Evolutionary conservation across 306 rosid species (phyloP).

Genomic region (Senna siamea): DNA sequence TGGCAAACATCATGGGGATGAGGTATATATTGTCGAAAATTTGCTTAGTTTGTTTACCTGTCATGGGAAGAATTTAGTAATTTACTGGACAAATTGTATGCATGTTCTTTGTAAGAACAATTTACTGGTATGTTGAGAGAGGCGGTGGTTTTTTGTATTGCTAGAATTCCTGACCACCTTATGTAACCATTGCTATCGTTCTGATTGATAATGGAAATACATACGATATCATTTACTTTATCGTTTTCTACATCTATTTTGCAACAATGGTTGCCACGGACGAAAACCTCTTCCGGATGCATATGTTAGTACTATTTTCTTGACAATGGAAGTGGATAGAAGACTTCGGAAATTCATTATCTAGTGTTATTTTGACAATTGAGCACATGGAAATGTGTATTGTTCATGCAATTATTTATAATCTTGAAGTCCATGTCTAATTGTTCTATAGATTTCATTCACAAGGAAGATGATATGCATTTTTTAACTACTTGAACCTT

Average conservation of each 20-base stretch:
- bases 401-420: background rate
- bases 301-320: background rate
- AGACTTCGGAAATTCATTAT: background rate
- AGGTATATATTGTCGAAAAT: constrained; percentile 51
- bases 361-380: constrained; percentile 7
- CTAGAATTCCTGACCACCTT: too few species aligned
- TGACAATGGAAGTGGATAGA: background rate
- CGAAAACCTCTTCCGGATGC: background rate
- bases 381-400: background rate
- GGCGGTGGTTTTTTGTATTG: background rate
- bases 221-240: background rate
- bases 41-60: background rate
- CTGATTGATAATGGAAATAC: background rate
- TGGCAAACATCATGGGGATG: constrained; percentile 66
- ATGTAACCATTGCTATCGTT: too few species aligned
- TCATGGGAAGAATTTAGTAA: too few species aligned
- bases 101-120: background rate
- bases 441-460: constrained; percentile 3
- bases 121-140: background rate
- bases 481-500: background rate
- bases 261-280: background rate
- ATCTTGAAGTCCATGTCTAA: background rate
- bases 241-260: background rate
- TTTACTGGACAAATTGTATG: background rate
- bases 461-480: background rate